Conservation (phyloP, 345 rosid species). For the Euclidium syriacum region DNA sequence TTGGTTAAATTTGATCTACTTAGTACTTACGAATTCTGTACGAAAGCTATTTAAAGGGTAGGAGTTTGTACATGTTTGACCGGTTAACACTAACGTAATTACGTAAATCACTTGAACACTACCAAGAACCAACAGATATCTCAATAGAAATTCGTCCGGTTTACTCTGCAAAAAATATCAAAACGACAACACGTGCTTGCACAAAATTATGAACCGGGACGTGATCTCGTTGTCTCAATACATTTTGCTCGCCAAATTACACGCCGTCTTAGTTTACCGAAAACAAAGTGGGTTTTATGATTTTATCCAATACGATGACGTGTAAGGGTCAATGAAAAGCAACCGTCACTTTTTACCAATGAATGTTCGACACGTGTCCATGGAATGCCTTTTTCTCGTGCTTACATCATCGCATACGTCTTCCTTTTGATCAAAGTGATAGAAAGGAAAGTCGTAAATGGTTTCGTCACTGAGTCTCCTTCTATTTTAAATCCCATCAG, state of each 20-base stretch:
- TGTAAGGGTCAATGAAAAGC: not conserved
- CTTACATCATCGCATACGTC: constrained; percentile 24
- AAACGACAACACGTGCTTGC: constrained; percentile 19
- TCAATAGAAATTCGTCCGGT: constrained; percentile 12
- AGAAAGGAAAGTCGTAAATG: constrained; percentile 17
- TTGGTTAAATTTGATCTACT: not conserved
- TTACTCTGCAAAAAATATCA: constrained; percentile 11
- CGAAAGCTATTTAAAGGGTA: not conserved
- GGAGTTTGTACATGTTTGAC: not conserved
- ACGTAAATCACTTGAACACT: not conserved
- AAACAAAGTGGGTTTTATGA: not conserved
- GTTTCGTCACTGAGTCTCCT: constrained; percentile 6
- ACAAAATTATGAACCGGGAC: constrained; percentile 19
- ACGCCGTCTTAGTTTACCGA: constrained; percentile 23
- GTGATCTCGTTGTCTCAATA: not conserved
- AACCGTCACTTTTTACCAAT: not conserved
- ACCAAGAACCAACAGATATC: not conserved
- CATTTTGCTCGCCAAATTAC: not conserved
- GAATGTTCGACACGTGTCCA: not conserved
- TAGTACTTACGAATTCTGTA: not conserved
- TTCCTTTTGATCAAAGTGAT: not conserved
- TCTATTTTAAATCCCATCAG: constrained; percentile 17
- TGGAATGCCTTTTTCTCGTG: not conserved
- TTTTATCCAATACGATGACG: constrained; percentile 17
- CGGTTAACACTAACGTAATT: not conserved